Evolutionary conservation across 2,329 filamentous ascomycete species (phyloP).

Genomic region (Aaosphaeria pasadenensis): DNA sequence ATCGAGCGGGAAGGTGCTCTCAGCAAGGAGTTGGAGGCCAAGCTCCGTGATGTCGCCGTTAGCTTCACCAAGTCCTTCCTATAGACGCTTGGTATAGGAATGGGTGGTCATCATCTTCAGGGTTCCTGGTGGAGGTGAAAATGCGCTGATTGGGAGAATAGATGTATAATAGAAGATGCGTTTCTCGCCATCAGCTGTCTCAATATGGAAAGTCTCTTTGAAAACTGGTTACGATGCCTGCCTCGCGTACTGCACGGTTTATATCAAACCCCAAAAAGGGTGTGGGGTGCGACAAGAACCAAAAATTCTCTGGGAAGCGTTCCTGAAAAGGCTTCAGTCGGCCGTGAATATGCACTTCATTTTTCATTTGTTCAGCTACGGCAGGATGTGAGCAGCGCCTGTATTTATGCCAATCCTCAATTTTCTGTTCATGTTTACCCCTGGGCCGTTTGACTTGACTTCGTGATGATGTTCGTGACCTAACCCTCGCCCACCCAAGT

Average conservation of each 20-base stretch:
- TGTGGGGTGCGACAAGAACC: slow-evolving; percentile 10
- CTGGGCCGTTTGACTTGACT: too few relatives aligned
- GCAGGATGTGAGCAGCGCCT: too few relatives aligned
- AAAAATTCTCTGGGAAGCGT: slow-evolving; percentile 7
- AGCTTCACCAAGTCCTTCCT: slow-evolving; percentile 93
- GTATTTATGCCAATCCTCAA: too few relatives aligned
- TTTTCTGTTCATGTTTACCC: too few relatives aligned
- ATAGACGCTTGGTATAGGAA: slow-evolving; percentile 36
- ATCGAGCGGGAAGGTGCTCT: slow-evolving; percentile 96
- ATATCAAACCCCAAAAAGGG: too few relatives aligned
- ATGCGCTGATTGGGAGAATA: slow-evolving; percentile 39
- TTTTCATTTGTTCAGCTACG: too few relatives aligned
- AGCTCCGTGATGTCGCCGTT: slow-evolving; percentile 71
- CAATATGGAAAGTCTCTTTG: slow-evolving; percentile 36
- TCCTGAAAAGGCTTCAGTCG: too few relatives aligned
- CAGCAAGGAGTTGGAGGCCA: slow-evolving; percentile 88
- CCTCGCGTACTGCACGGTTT: too few relatives aligned
- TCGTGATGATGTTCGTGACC: too few relatives aligned
- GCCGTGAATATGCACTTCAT: too few relatives aligned
- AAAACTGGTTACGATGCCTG: slow-evolving; percentile 3
- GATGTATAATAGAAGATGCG: slow-evolving; percentile 42
- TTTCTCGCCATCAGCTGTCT: slow-evolving; percentile 38
- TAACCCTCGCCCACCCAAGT: too few relatives aligned
- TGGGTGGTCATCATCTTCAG: slow-evolving; percentile 35
- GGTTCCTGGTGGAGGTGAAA: slow-evolving; percentile 28